Conservation (phyloP, 2,329 filamentous ascomycete genomes). For the Verticillium isaacii region DNA sequence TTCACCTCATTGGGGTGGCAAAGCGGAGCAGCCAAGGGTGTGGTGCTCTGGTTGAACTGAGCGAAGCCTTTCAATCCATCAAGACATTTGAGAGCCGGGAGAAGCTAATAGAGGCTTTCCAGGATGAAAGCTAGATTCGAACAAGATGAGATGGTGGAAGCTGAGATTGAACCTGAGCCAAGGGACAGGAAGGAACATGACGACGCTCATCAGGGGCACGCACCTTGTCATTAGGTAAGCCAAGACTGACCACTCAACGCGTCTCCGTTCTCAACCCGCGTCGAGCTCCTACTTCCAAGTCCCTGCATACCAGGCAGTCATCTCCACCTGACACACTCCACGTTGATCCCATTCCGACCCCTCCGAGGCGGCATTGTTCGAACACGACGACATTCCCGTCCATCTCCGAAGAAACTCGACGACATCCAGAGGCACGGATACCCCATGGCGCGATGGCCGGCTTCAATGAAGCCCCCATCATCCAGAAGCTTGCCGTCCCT, state of each 20-base stretch:
- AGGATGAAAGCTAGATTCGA: neutral
- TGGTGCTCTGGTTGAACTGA: neutral
- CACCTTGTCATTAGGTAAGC: neutral
- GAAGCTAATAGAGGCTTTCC: neutral
- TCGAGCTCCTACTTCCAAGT: constrained; percentile 8
- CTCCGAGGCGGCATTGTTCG: neutral
- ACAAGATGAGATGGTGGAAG: neutral
- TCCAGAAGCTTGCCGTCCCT: constrained; percentile 61
- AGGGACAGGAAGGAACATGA: neutral
- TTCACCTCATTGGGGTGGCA: neutral
- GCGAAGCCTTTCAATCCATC: neutral
- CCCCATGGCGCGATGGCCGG: constrained; percentile 30
- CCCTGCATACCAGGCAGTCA: neutral
- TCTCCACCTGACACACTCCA: neutral
- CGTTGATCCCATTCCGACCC: neutral
- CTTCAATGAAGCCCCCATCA: constrained; percentile 33
- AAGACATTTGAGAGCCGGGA: neutral
- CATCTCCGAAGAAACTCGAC: no score
- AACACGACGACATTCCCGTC: no score
- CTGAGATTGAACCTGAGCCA: neutral
- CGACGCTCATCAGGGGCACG: neutral
- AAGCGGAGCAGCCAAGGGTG: neutral
- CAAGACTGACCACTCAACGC: neutral
- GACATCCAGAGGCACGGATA: neutral
- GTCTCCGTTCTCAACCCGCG: constrained; percentile 7